Evolutionary conservation across 2,329 filamentous ascomycete genomes (phyloP).

Genomic region (Ascochyta fabae): DNA sequence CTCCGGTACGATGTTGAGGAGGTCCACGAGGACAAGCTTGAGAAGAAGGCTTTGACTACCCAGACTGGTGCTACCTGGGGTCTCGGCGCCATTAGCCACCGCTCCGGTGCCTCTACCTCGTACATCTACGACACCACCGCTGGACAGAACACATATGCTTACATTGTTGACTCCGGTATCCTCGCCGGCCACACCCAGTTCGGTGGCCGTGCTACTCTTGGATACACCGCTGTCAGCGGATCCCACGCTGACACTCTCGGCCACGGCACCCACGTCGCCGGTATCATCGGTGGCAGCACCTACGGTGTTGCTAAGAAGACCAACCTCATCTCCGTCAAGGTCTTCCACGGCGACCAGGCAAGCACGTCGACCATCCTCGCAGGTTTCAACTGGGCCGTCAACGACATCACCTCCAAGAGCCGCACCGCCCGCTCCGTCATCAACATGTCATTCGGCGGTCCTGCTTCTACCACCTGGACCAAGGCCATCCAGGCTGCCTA

Average conservation of each 20-base stretch:
- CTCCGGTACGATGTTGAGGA: conserved; percentile 20
- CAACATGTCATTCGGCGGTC: conserved; percentile 42
- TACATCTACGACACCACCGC: conserved; percentile 29
- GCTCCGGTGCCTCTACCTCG: conserved; percentile 15
- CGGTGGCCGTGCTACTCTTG: conserved; percentile 28
- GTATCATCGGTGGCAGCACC: conserved; percentile 23
- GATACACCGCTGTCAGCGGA: conserved; percentile 21
- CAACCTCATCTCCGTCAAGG: conserved; percentile 39
- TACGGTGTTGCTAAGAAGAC: conserved; percentile 31
- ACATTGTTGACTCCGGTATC: conserved; percentile 69
- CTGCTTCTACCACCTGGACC: conserved; percentile 29
- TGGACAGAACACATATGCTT: conserved; percentile 54
- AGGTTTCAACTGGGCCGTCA: conserved; percentile 34
- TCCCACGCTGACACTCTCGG: conserved; percentile 25
- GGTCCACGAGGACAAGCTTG: conserved; percentile 13
- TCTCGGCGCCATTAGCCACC: conserved; percentile 29
- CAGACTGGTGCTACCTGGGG: conserved; percentile 31
- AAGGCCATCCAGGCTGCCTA: conserved; percentile 33
- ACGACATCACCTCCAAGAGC: conserved; percentile 27
- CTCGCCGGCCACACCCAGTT: conserved; percentile 55
- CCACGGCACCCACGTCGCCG: conserved; percentile 33
- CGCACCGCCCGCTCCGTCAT: conserved; percentile 26
- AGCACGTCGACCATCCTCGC: conserved; percentile 21
- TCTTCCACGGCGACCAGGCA: conserved; percentile 21
- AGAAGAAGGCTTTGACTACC: conserved; percentile 25